phyloP scores from a whole-genome alignment of 73 alveolate genomes.

The Blepharisma japonicum region DNA sequence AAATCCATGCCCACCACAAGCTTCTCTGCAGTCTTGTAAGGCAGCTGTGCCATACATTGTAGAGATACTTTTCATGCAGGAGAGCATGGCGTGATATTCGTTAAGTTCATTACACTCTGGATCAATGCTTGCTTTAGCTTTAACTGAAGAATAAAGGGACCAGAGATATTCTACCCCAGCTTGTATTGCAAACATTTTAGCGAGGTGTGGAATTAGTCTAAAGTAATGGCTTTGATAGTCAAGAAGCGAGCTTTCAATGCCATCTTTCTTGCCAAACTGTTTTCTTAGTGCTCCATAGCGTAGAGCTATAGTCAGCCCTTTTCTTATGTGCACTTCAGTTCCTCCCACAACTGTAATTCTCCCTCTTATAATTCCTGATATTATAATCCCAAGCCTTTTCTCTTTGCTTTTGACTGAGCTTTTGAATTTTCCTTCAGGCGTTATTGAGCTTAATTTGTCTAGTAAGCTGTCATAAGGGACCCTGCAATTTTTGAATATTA shows the following conservation, averaged over 20 bases:
- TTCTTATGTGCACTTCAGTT: constrained; percentile 41
- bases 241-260: constrained; percentile 53
- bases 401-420: constrained; percentile 61
- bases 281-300: constrained; percentile 66
- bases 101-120: constrained; percentile 35
- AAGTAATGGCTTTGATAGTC: constrained; percentile 56
- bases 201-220: constrained; percentile 61
- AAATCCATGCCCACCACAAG: constrained; percentile 75
- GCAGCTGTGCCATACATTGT: constrained; percentile 43
- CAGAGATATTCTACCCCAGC: too few species aligned
- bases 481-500: constrained; percentile 60
- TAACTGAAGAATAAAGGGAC: too few species aligned
- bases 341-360: constrained; percentile 56
- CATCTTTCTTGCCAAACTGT: constrained; percentile 57
- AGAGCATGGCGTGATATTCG: constrained; percentile 37
- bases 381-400: constrained; percentile 70
- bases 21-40: constrained; percentile 57
- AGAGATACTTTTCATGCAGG: constrained; percentile 47
- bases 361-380: constrained; percentile 70
- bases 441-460: constrained; percentile 60
- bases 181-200: not conserved
- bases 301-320: constrained; percentile 49
- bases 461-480: constrained; percentile 66
- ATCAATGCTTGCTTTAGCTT: not conserved
- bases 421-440: constrained; percentile 57